These are phyloP conservation scores for Trichoderma aggressivum DNA, from an alignment of 2,329 filamentous ascomycete genomes.

Conservation along the genomic window DNA sequence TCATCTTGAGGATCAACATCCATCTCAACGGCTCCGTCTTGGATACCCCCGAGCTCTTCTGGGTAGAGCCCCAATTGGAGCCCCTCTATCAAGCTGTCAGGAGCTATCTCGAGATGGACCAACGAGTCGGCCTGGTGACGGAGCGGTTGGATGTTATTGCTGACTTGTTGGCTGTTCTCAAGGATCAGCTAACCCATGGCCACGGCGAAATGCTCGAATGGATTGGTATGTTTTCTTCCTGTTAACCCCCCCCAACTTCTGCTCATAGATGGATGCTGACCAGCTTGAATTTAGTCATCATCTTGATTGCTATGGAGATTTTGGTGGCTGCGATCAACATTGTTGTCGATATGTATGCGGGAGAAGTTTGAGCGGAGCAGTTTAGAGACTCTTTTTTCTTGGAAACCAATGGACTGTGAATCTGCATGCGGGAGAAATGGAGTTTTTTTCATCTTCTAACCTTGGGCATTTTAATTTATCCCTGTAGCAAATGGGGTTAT, in stretches of 20 bases:
- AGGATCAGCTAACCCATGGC: conserved; percentile 91
- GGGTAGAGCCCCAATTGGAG: conserved; percentile 95
- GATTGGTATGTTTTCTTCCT: conserved; percentile 62
- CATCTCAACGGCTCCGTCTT: conserved; percentile 95
- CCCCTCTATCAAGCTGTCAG: conserved; percentile 94
- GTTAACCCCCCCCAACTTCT: neutral
- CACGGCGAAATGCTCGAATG: conserved; percentile 87
- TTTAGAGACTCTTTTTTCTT: neutral
- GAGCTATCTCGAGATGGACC: conserved; percentile 97
- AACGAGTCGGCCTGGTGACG: conserved; percentile 82
- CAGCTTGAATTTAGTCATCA: conserved; percentile 64
- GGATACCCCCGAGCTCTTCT: conserved; percentile 96
- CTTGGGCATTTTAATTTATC: neutral
- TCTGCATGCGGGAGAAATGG: neutral
- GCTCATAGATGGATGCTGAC: conserved; percentile 20
- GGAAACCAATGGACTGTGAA: neutral
- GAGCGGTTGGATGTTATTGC: conserved; percentile 85
- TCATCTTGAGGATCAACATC: conserved; percentile 96
- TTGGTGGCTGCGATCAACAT: conserved; percentile 92
- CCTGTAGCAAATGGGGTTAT: neutral
- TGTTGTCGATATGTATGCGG: conserved; percentile 80
- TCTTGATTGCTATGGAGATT: conserved; percentile 94
- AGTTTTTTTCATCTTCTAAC: neutral
- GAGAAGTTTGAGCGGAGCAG: conserved; percentile 24
- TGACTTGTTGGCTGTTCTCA: conserved; percentile 85